Percentiles rank a stretch among this genome's conserved stretches.
phyloP scores from a whole-genome alignment of 1,284 basidiomycete species.

The Paramarasmius palmivorus region DNA sequence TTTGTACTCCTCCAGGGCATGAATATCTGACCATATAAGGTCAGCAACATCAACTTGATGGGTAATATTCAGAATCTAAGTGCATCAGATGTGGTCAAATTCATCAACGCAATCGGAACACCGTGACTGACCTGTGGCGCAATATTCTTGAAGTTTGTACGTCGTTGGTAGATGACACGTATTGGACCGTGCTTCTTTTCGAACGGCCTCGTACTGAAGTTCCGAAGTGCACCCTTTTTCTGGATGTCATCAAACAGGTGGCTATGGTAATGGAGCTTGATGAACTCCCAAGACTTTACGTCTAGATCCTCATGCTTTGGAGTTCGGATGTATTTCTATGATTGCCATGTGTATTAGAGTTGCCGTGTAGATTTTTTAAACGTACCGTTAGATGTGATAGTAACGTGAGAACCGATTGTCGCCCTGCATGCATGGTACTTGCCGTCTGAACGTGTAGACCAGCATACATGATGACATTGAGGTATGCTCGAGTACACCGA shows the following conservation, averaged over 20 bases:
- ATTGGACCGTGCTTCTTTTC: constrained; percentile 31
- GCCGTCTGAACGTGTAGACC: constrained; percentile 31
- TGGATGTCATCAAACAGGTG: constrained; percentile 34
- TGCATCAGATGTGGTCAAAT: too few species aligned
- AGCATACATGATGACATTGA: constrained; percentile 29
- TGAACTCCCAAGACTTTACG: constrained; percentile 35
- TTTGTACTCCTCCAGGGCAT: constrained; percentile 13
- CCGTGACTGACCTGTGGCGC: constrained; percentile 27
- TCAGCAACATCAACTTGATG: not conserved
- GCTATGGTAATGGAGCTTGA: constrained; percentile 30
- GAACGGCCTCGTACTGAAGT: constrained; percentile 34
- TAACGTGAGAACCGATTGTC: constrained; percentile 21
- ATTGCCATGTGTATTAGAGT: not conserved
- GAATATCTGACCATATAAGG: constrained; percentile 17
- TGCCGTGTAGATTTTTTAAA: constrained; percentile 6
- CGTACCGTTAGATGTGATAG: constrained; percentile 20
- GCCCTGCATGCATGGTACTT: constrained; percentile 26
- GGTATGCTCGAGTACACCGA: constrained; percentile 26
- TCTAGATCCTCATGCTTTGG: constrained; percentile 12
- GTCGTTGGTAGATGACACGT: constrained; percentile 26
- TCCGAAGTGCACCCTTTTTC: constrained; percentile 29
- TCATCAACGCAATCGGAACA: too few species aligned
- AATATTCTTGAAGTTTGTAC: constrained; percentile 34
- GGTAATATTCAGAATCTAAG: not conserved
- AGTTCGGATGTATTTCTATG: constrained; percentile 1